phyloP scores from a whole-genome alignment of 169 alveolate genomes.

The Cryptosporidium sp. region DNA sequence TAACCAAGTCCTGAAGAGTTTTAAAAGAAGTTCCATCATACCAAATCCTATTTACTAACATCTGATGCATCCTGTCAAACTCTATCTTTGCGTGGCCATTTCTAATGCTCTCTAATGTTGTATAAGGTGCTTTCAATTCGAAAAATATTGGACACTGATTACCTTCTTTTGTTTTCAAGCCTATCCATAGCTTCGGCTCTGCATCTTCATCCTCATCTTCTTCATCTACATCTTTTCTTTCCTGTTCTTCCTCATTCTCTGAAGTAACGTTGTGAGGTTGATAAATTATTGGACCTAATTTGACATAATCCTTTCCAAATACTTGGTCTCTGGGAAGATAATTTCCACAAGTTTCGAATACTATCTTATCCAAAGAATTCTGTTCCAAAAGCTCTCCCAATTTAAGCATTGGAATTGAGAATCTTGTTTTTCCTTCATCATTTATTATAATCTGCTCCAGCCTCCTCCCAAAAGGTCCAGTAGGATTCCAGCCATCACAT shows the following conservation, averaged over 20 bases:
- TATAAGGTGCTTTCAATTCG: slow-evolving; percentile 51
- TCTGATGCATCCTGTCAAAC: slow-evolving; percentile 62
- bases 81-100: slow-evolving; percentile 62
- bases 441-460: slow-evolving; percentile 42
- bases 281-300: slow-evolving; percentile 61
- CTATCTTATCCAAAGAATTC: slow-evolving; percentile 43
- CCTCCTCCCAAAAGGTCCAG: slow-evolving; percentile 82
- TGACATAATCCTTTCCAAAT: slow-evolving; percentile 63
- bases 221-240: slow-evolving; percentile 9
- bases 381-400: slow-evolving; percentile 38
- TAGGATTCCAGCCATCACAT: slow-evolving; percentile 82
- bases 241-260: neutral
- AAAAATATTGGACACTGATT: slow-evolving; percentile 56
- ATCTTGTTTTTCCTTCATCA: neutral
- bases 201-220: slow-evolving; percentile 9
- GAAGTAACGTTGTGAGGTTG: slow-evolving; percentile 12
- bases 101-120: slow-evolving; percentile 61
- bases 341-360: slow-evolving; percentile 56
- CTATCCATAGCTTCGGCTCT: slow-evolving; percentile 78
- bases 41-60: slow-evolving; percentile 77
- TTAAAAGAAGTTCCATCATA: slow-evolving; percentile 74
- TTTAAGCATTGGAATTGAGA: neutral
- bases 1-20: slow-evolving; percentile 73
- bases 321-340: slow-evolving; percentile 50
- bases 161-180: slow-evolving; percentile 69